Evolutionary conservation across 805 yeast genomes (phyloP), one percentile per base, ranked within the genome.

Genomic region (Suhomyces sp.): DNA sequence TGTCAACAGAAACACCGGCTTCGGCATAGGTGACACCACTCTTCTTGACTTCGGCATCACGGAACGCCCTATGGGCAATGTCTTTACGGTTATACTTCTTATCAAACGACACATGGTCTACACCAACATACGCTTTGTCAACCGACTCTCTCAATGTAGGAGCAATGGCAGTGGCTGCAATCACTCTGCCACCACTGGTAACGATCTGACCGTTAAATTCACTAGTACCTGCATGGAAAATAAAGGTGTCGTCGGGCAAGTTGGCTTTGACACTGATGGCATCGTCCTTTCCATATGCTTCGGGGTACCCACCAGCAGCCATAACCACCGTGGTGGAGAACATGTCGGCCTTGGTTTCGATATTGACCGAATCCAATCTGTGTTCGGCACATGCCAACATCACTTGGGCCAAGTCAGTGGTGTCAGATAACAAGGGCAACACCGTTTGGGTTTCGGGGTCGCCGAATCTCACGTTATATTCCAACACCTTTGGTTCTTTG

Each of bases 391-490:
- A 86, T 44, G 98, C 99, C 50, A 93, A 72, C 81, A 96, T 83
- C 45, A 94, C 84, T 70, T 92, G 90, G 45, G 97, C 94, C 64
- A 94, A 79, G 71, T 94, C 99, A n/a, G 97, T 86, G 50, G 85
- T 87, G 41, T 83, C 82, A 45, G 89, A 75, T 57, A 94, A 75
- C 64, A 94, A 78, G 19, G 97, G 97, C 64, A 94, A 76, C 21
- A 94, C 96, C 2, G 97, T 89, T 76, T 94, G 99, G 33, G 98
- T 94, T 75, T 94, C 99, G 59, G 99, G 99, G 69, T 94, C 99
- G 57, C 99, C 99, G 61, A 94, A 96, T 73, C 99, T 85, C 48
- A 96, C 98, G 62, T 94, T 94, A 73, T 96, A 94, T 72, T 94
- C 99, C 63, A 94, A 78, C 3, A 92, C 97, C 74, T 91, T 89